A percentile compares a stretch with the other conserved stretches of the same genome.
Conservation (phyloP, 257 asterid genomes). For the Nicotiana noctiflora region DNA sequence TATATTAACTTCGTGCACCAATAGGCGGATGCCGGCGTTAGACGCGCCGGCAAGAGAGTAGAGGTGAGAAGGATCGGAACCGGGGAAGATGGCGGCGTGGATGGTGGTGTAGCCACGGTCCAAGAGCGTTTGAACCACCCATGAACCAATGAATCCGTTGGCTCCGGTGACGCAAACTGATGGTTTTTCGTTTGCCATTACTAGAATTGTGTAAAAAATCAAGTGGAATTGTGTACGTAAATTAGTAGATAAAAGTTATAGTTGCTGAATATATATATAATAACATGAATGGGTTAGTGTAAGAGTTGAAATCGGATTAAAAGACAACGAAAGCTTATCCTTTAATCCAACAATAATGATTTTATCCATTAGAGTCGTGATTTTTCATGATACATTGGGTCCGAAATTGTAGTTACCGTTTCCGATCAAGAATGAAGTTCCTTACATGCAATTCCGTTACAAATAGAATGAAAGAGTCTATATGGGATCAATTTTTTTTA, state of each 20-base stretch:
- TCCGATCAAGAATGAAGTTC: background rate
- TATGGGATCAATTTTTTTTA: too few relatives aligned
- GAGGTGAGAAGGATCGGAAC: slow-evolving; percentile 68
- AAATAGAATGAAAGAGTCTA: too few relatives aligned
- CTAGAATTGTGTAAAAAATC: background rate
- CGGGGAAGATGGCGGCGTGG: slow-evolving; percentile 74
- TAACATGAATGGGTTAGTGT: background rate
- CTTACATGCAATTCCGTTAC: too few relatives aligned
- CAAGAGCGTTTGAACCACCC: slow-evolving; percentile 62
- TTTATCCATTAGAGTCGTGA: background rate
- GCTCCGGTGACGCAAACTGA: slow-evolving; percentile 93
- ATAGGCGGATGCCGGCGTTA: slow-evolving; percentile 27
- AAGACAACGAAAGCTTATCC: background rate
- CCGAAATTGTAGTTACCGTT: background rate
- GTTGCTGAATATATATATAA: background rate
- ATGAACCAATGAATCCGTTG: slow-evolving; percentile 89
- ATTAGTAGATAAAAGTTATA: background rate
- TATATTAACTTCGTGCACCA: slow-evolving; percentile 53
- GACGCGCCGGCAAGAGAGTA: slow-evolving; percentile 57
- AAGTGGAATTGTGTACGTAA: background rate
- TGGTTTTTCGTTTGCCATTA: slow-evolving; percentile 17
- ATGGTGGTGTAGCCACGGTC: slow-evolving; percentile 71
- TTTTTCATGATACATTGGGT: background rate
- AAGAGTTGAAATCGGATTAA: background rate
- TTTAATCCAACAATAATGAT: background rate